These are phyloP conservation scores for Cymodocea nodosa DNA, from an alignment of 116 monocot species.

Conservation along the genomic window DNA sequence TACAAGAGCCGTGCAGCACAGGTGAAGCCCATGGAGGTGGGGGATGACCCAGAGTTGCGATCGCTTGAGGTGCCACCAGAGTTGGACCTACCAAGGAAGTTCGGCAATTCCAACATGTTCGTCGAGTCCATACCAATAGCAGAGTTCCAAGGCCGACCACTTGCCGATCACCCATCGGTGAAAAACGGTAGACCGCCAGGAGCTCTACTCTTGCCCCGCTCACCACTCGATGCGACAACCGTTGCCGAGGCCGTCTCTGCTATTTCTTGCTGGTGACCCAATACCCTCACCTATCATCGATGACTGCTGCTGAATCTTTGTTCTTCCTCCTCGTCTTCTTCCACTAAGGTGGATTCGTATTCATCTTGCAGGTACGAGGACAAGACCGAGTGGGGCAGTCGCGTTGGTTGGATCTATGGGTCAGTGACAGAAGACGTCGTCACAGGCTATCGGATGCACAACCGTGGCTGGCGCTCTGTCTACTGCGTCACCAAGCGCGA, in stretches of 20 bases:
- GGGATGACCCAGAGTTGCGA: conserved; percentile 18
- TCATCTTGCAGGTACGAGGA: conserved; percentile 60
- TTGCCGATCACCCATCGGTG: conserved; percentile 64
- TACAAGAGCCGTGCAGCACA: conserved; percentile 25
- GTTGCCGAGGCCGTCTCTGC: conserved; percentile 77
- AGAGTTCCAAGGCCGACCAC: conserved; percentile 71
- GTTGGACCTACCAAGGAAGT: conserved; percentile 39
- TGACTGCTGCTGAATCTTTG: too few relatives aligned
- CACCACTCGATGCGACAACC: conserved; percentile 55
- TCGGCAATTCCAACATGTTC: conserved; percentile 56
- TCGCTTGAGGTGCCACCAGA: conserved; percentile 37
- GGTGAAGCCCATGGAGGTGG: conserved; percentile 7
- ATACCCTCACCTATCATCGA: not conserved
- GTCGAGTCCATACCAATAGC: conserved; percentile 48
- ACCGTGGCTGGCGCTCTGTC: conserved; percentile 71
- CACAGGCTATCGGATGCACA: conserved; percentile 90
- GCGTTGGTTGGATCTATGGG: conserved; percentile 85
- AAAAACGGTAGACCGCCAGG: conserved; percentile 77
- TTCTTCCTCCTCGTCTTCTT: not conserved
- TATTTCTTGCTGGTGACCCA: conserved; percentile 60
- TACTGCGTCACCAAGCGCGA: conserved; percentile 78
- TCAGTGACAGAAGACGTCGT: conserved; percentile 97
- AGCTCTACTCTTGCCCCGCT: conserved; percentile 34
- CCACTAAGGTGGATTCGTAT: not conserved
- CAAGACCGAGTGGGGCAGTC: conserved; percentile 77